Conservation (phyloP, 495 filamentous ascomycete species). For the Xylaria sp. region DNA sequence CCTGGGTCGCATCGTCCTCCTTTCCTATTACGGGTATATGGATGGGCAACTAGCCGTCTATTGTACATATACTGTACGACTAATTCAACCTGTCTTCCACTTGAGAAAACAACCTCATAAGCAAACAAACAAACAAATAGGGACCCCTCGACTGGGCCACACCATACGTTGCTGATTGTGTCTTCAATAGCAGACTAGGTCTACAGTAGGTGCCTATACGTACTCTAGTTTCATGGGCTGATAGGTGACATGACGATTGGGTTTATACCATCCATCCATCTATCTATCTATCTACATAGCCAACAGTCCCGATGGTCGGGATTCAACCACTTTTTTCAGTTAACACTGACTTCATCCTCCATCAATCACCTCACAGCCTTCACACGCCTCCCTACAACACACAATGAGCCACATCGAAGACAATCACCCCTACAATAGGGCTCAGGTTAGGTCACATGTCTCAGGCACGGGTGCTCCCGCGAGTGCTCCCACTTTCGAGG, state of each 20-base stretch:
- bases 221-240: too few species aligned
- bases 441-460: neutral
- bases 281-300: too few species aligned
- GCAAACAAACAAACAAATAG: neutral
- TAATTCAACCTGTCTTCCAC: neutral
- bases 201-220: neutral
- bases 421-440: neutral
- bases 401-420: slow-evolving; percentile 10
- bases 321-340: neutral
- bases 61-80: neutral
- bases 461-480: neutral
- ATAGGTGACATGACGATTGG: neutral
- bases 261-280: too few species aligned
- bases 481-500: slow-evolving; percentile 49
- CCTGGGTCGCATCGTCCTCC: neutral
- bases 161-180: too few species aligned
- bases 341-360: neutral
- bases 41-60: neutral
- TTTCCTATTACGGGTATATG: neutral
- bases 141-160: too few species aligned
- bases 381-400: neutral
- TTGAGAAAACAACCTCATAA: neutral
- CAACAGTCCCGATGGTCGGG: neutral
- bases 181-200: neutral
- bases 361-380: neutral